Percentiles rank a stretch among this genome's conserved stretches.
These are phyloP conservation scores for Pleurotus ostreatus DNA, from an alignment of 768 basidiomycete species.

Conservation along the genomic window DNA sequence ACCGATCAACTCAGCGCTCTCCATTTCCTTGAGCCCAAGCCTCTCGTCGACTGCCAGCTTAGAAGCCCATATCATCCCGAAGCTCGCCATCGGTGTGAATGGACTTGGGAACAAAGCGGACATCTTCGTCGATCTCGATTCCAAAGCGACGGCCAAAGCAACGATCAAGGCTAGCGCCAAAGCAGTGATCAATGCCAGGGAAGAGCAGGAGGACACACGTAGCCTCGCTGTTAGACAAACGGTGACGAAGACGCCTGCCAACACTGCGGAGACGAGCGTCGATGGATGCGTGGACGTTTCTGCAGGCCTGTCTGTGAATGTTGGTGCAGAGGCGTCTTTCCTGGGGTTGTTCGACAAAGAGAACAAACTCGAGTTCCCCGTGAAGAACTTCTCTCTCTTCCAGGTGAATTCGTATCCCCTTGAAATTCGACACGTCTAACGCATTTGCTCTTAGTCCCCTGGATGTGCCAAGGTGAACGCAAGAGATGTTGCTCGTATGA, in stretches of 20 bases:
- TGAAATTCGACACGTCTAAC: background rate
- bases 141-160: conserved; percentile 21
- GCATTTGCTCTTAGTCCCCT: background rate
- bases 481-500: background rate
- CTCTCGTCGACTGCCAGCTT: conserved; percentile 23
- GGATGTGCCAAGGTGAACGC: background rate
- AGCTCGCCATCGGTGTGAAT: conserved; percentile 1
- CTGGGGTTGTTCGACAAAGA: conserved; percentile 24
- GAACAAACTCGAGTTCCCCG: background rate
- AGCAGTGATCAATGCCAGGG: conserved; percentile 8
- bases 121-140: conserved; percentile 21
- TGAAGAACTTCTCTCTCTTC: background rate
- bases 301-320: conserved; percentile 25
- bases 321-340: conserved; percentile 27
- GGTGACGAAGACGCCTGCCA: background rate
- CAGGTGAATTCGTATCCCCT: background rate
- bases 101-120: conserved; percentile 8
- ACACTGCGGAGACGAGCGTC: conserved; percentile 9
- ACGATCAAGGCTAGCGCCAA: conserved; percentile 11
- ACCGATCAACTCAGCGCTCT: conserved; percentile 16
- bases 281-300: conserved; percentile 29
- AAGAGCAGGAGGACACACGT: background rate
- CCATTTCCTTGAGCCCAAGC: conserved; percentile 27
- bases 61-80: conserved; percentile 32
- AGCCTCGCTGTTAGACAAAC: background rate